A percentile compares a stretch with the other conserved stretches of the same genome.
phyloP scores from a whole-genome alignment of 352 stramenopile species.

The Aphanomyces invadans region DNA sequence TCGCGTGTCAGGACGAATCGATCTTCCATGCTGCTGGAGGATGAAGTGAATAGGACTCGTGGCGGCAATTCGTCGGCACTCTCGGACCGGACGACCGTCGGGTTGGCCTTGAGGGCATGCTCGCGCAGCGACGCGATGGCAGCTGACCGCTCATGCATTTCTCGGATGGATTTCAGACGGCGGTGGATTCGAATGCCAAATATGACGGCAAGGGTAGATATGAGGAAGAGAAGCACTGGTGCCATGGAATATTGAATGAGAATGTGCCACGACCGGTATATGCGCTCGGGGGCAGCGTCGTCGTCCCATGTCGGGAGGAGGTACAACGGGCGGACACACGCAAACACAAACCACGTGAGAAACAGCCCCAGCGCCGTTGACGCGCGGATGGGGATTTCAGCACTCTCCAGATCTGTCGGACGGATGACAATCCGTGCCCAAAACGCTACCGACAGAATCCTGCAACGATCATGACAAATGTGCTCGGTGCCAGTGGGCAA shows the following conservation, averaged over 20 bases:
- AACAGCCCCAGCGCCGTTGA: constrained; percentile 10
- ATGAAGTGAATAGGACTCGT: not conserved
- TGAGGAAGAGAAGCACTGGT: constrained; percentile 14
- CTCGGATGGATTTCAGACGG: constrained; percentile 9
- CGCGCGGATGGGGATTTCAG: constrained; percentile 13
- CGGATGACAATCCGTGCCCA: constrained; percentile 21
- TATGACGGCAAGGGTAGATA: constrained; percentile 4
- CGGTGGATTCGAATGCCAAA: constrained; percentile 22
- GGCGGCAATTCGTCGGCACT: constrained; percentile 15
- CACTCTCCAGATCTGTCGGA: not conserved
- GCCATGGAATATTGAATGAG: constrained; percentile 24
- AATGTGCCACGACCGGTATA: constrained; percentile 18
- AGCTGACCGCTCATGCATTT: not conserved
- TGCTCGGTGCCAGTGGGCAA: not conserved
- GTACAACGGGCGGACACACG: constrained; percentile 11
- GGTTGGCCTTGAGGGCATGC: constrained; percentile 1
- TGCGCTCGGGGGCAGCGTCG: not conserved
- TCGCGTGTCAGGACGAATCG: not conserved
- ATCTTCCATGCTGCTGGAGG: not conserved
- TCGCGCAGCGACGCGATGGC: not conserved
- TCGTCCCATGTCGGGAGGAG: not conserved
- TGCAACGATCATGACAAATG: not conserved
- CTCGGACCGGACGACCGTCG: constrained; percentile 8
- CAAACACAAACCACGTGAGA: constrained; percentile 24
- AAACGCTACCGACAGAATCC: constrained; percentile 20